These are phyloP conservation scores for Botryotinia narcissicola DNA, from an alignment of 2,329 filamentous ascomycete species.

Conservation along the genomic window DNA sequence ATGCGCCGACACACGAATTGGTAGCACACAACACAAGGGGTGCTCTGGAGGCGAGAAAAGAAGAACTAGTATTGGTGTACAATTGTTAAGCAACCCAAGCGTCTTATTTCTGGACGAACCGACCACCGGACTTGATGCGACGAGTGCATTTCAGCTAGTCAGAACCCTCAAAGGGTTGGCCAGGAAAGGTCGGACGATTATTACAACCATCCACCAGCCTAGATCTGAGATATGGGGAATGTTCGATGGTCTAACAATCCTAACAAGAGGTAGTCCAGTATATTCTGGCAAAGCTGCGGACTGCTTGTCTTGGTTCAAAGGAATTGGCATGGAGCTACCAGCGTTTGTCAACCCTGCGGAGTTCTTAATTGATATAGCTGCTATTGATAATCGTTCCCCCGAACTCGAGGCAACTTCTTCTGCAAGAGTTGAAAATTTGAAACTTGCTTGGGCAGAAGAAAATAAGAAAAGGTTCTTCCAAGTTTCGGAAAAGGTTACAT, in stretches of 20 bases:
- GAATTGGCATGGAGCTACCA: conserved; percentile 59
- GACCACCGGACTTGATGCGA: conserved; percentile 74
- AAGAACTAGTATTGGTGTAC: conserved; percentile 73
- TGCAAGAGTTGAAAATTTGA: conserved; percentile 59
- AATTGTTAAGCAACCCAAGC: conserved; percentile 75
- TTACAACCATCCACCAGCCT: conserved; percentile 75
- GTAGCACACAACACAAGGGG: conserved; percentile 67
- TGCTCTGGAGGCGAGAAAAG: conserved; percentile 79
- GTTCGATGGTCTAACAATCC: conserved; percentile 68
- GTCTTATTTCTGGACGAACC: conserved; percentile 77
- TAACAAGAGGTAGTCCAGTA: conserved; percentile 65
- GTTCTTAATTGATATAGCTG: conserved; percentile 70
- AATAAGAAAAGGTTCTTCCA: conserved; percentile 29
- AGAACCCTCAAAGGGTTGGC: conserved; percentile 67
- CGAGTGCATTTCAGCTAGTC: conserved; percentile 71
- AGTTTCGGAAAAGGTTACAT: conserved; percentile 24
- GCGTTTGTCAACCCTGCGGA: conserved; percentile 77
- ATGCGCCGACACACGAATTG: conserved; percentile 72
- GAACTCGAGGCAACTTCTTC: conserved; percentile 62
- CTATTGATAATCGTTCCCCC: conserved; percentile 67
- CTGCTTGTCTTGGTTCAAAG: conserved; percentile 63
- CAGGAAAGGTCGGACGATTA: conserved; percentile 65
- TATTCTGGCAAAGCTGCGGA: conserved; percentile 61
- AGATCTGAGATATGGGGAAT: conserved; percentile 77
- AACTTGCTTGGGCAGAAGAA: conserved; percentile 55